These are phyloP conservation scores for Hylodesmum podocarpum DNA, from an alignment of 306 rosid species.

Conservation along the genomic window DNA sequence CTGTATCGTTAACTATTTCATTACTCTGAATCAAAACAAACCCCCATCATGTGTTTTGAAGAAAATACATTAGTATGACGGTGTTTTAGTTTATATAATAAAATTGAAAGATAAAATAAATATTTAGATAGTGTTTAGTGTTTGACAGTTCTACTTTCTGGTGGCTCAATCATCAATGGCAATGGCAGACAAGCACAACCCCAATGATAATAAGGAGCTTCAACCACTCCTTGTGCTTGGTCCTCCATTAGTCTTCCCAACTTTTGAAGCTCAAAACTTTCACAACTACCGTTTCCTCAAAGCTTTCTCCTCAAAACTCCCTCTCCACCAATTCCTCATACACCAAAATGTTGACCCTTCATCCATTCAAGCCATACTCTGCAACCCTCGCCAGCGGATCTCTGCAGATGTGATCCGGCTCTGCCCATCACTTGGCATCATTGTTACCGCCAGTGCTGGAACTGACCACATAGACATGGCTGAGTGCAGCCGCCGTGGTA, in stretches of 20 bases:
- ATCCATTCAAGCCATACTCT: slow-evolving; percentile 36
- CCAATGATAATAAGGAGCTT: not conserved
- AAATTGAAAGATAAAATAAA: not conserved
- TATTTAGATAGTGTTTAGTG: not conserved
- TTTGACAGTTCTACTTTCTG: not conserved
- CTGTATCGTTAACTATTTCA: not conserved
- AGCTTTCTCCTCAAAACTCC: slow-evolving; percentile 35
- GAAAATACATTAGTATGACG: not conserved
- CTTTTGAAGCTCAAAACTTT: not conserved
- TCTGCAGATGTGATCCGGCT: slow-evolving; percentile 20
- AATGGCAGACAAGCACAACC: not conserved
- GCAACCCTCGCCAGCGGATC: slow-evolving; percentile 12
- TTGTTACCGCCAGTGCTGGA: slow-evolving; percentile 38
- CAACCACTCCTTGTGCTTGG: slow-evolving; percentile 29
- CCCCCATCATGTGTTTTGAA: not conserved
- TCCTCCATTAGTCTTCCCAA: slow-evolving; percentile 9
- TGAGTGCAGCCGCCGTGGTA: slow-evolving; percentile 44
- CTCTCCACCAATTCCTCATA: slow-evolving; percentile 35
- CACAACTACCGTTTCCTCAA: slow-evolving; percentile 32
- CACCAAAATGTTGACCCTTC: slow-evolving; percentile 5
- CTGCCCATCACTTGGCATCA: slow-evolving; percentile 40
- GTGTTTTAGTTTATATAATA: not conserved
- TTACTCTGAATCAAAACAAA: not conserved
- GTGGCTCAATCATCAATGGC: not conserved
- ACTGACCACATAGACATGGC: slow-evolving; percentile 46